These are phyloP conservation scores for Fusarium nelsonii DNA, from an alignment of 2,329 filamentous ascomycete species.

Conservation along the genomic window DNA sequence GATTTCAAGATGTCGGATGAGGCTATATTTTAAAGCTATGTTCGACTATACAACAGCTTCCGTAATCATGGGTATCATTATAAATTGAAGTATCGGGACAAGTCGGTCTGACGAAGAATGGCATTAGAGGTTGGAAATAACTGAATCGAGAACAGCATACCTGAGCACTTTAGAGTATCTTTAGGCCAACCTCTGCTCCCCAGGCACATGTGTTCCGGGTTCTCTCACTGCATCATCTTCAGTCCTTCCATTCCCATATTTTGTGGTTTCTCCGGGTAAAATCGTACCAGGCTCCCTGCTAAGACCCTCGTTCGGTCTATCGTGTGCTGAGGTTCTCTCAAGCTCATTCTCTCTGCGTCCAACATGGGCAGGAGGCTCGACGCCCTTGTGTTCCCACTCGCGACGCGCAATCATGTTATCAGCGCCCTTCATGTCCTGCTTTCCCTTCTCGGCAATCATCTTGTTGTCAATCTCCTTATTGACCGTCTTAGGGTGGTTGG, in stretches of 20 bases:
- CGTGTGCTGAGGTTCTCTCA: not conserved
- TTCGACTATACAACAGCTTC: not conserved
- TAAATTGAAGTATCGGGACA: fast-evolving
- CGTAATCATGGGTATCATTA: not conserved
- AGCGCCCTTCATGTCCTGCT: conserved; percentile 26
- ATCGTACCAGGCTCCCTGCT: conserved; percentile 25
- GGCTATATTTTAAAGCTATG: too few species aligned
- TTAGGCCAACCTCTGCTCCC: not conserved
- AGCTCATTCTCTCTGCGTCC: conserved; percentile 6
- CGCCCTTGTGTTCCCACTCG: conserved; percentile 37
- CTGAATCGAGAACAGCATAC: fast-evolving
- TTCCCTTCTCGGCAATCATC: conserved; percentile 35
- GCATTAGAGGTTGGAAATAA: not conserved
- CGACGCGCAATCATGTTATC: conserved; percentile 40
- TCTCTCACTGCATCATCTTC: not conserved
- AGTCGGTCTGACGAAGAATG: not conserved
- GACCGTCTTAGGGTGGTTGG: conserved; percentile 21
- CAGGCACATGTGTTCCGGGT: not conserved
- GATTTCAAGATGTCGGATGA: too few species aligned
- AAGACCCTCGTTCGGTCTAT: conserved; percentile 20
- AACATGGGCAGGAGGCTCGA: conserved; percentile 12
- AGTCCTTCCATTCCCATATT: conserved; percentile 22
- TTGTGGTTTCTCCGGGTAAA: conserved; percentile 5
- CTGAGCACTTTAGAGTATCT: not conserved
- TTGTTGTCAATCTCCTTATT: conserved; percentile 18